Evolutionary conservation across 2,329 filamentous ascomycete genomes (phyloP), one percentile per base, ranked within the genome.

Genomic region (Hypoxylon sp.): DNA sequence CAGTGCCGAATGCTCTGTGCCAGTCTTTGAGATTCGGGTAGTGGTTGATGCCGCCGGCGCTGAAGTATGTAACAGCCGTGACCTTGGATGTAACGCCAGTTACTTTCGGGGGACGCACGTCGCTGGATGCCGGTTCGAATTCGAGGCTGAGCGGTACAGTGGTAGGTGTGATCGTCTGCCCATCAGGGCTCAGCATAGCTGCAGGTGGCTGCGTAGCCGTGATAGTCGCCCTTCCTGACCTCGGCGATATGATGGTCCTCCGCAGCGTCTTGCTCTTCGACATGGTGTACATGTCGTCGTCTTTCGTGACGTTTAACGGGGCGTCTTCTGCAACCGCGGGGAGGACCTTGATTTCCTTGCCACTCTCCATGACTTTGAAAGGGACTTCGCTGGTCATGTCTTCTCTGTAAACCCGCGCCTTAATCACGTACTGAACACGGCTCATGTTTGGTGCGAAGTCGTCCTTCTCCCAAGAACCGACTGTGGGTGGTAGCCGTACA

Each of bases 381-480:
- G 64, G 74, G 42, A 75, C 73, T 33, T 55, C 69, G 17, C 53
- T 73, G 20, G 69, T 27, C 6, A 76, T 79, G 62, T 77, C 79
- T 64, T 77, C 79, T 72, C 73, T 75, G 49, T 79, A 75, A 14
- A 83, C 77, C 35, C 85, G 81, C 8, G 85, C 86, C 73, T 84
- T 84, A 75, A 89, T 77, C 53, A 74, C 74, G 75, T 89, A 89
- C 73, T 88, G 82, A 40, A 89, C 80, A 14, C 82, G 80, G 17
- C 85, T 82, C 85, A 88, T 89, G 46, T 84, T 79, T 0, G 87
- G 87, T 0, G 86, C 78, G 72, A 87, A 81, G 71, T 89, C 87
- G 70, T 88, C 84, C 69, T 80, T 82, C 62, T 85, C 82, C 86
- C 86, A 89, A 73, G 77, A 79, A 6, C 83, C 84, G 63, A 89